Evolutionary conservation across 129 eudicot genomes (phyloP).

Genomic region (Oenanthe sinensis): DNA sequence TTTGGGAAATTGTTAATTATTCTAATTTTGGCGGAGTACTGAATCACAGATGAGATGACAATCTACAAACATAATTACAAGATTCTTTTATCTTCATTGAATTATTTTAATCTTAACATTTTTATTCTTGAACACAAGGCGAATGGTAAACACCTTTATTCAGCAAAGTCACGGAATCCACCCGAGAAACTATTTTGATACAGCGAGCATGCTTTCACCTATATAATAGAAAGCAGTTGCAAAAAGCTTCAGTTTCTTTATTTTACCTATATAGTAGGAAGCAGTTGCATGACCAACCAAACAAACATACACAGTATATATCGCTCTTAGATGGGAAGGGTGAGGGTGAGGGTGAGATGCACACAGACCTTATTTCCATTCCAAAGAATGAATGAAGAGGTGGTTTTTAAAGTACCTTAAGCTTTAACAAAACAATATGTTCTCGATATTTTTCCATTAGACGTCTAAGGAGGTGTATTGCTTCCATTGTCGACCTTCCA

Average conservation of each 20-base stretch:
- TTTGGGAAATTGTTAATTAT: neutral
- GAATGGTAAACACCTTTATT: neutral
- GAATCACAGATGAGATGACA: neutral
- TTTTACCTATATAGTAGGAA: neutral
- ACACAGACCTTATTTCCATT: too few species aligned
- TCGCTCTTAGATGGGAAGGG: too few species aligned
- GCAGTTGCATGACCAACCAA: neutral
- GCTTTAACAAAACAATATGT: too few species aligned
- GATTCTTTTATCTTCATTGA: neutral
- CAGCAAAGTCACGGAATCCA: neutral
- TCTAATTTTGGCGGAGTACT: neutral
- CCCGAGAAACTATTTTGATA: neutral
- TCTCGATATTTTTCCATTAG: too few species aligned
- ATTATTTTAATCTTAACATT: too few species aligned
- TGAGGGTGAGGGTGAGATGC: too few species aligned
- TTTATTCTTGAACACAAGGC: neutral
- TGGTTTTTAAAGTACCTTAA: too few species aligned
- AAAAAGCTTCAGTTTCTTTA: neutral
- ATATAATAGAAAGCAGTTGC: neutral
- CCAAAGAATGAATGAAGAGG: too few species aligned
- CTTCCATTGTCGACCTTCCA: too few species aligned
- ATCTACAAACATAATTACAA: neutral
- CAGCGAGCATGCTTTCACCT: neutral
- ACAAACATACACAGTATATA: too few species aligned
- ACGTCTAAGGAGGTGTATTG: too few species aligned